Base-by-base conservation (phyloP, 2,329 filamentous ascomycete species). In the Monilinia aucupariae region DNA sequence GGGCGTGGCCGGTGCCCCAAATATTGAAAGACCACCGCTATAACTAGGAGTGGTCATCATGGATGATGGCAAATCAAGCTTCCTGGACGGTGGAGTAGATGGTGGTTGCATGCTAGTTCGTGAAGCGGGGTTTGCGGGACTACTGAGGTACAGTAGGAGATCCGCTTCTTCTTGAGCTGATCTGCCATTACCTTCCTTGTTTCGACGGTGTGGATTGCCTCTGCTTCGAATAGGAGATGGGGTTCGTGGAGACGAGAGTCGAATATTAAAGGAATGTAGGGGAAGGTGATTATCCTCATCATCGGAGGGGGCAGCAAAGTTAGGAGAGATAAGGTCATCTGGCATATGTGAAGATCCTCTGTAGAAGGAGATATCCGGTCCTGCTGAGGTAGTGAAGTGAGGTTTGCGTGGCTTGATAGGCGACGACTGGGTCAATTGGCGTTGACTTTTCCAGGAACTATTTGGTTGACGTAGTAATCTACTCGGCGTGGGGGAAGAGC, bases 1-100 rank as follows among this genome's bases (percentile, higher is more conserved):
- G 0, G 93, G 93, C 0, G 93, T 97, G 67, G 85, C 86, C 59
- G 89, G 85, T 71, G 76, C 77, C 27, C 85, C 84, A 73, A 89
- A 89, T 71, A 88, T 88, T 74, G 89, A 85, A 66, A 73, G 69
- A 13, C 86, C 82, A 55, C 82, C 81, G 51, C 86, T 85, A 53
- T 88, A 76, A 48, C 87, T 88, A 1, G 90, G 90, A 13, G 91
- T 94, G n/a, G 85, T 88, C 90, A 94, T 93, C 84, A 93, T 91
- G 32, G 87, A 96, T 63, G 86, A 96, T 27, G 86, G 92, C 66
- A 90, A 79, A 59, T 85, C 90, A 68, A 80, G 83, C 80, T 81
- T 85, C 73, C 86, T 87, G 61, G 86, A 85, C 5, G 89, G 89
- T 41, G 89, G 89, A n/a, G 89, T 92, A 13, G 87, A 90, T 1